phyloP scores from a whole-genome alignment of 2,329 filamentous ascomycete species.

The Trichoderma arundinaceum region DNA sequence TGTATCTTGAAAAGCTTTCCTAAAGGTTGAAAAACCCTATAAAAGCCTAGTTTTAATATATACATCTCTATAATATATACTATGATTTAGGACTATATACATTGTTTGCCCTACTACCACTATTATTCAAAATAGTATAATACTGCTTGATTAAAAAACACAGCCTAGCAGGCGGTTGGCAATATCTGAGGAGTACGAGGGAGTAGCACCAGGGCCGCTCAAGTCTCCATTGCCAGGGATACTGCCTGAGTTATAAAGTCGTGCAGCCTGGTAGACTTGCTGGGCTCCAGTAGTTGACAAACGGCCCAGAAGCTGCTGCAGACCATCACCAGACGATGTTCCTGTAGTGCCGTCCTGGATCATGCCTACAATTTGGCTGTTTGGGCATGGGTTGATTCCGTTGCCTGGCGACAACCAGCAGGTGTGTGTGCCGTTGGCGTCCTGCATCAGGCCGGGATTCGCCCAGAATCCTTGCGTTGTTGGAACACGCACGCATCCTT shows the following conservation, averaged over 20 bases:
- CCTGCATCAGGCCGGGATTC: slow-evolving; percentile 52
- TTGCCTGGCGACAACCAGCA: slow-evolving; percentile 40
- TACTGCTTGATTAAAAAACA: neutral
- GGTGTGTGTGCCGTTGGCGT: slow-evolving; percentile 44
- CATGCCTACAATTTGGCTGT: slow-evolving; percentile 40
- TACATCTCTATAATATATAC: neutral
- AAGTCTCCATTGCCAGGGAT: slow-evolving; percentile 34
- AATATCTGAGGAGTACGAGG: slow-evolving; percentile 35
- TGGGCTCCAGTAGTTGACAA: slow-evolving; percentile 13
- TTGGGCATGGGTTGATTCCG: slow-evolving; percentile 41
- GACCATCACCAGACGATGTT: slow-evolving; percentile 48
- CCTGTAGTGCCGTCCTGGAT: slow-evolving; percentile 51
- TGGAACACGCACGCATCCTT: slow-evolving; percentile 50
- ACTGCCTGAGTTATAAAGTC: slow-evolving; percentile 35
- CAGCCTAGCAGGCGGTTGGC: slow-evolving; percentile 36
- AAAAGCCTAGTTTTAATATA: no score
- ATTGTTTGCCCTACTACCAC: neutral
- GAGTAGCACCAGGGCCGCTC: slow-evolving; percentile 30
- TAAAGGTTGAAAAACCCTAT: no score
- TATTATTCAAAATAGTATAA: no score
- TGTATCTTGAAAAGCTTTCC: no score
- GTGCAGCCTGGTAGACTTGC: slow-evolving; percentile 33
- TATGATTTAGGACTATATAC: neutral
- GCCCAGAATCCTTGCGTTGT: slow-evolving; percentile 48
- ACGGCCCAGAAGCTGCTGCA: slow-evolving; percentile 35